A percentile compares a stretch with the other conserved stretches of the same genome.
phyloP scores from a whole-genome alignment of 2,329 filamentous ascomycete species.

The Trichoderma pleuroti region DNA sequence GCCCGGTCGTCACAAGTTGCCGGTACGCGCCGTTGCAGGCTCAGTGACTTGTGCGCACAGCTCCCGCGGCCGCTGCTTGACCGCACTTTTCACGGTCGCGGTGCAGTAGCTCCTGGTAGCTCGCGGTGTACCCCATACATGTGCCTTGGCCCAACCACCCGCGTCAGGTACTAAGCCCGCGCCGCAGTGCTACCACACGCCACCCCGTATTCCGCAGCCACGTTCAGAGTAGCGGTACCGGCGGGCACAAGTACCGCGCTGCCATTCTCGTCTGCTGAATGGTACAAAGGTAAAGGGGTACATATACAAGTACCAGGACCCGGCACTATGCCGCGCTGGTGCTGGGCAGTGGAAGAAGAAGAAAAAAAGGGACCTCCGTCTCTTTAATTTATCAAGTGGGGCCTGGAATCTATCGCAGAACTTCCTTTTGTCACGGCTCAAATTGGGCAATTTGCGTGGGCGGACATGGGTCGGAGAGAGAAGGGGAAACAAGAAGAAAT shows the following conservation, averaged over 20 bases:
- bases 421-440: slow-evolving; percentile 20
- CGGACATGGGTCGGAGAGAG: slow-evolving; percentile 6
- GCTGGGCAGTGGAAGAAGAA: neutral
- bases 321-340: neutral
- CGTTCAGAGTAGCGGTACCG: neutral
- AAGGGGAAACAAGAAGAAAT: neutral
- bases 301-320: neutral
- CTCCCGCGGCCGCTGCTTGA: neutral
- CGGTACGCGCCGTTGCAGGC: neutral
- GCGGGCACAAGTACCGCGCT: neutral
- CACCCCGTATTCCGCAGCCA: slow-evolving; percentile 9
- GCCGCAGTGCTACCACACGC: neutral
- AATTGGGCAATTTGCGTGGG: slow-evolving; percentile 29
- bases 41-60: neutral
- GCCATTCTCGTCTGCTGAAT: neutral
- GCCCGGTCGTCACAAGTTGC: neutral
- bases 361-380: slow-evolving; percentile 13
- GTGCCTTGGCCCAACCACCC: neutral
- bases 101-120: slow-evolving; percentile 15
- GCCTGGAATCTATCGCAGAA: slow-evolving; percentile 21
- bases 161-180: neutral
- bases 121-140: slow-evolving; percentile 1
- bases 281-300: neutral
- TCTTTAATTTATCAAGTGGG: slow-evolving; percentile 21
- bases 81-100: neutral